phyloP scores from a whole-genome alignment of 495 filamentous ascomycete genomes.

The Trichoderma gamsii region DNA sequence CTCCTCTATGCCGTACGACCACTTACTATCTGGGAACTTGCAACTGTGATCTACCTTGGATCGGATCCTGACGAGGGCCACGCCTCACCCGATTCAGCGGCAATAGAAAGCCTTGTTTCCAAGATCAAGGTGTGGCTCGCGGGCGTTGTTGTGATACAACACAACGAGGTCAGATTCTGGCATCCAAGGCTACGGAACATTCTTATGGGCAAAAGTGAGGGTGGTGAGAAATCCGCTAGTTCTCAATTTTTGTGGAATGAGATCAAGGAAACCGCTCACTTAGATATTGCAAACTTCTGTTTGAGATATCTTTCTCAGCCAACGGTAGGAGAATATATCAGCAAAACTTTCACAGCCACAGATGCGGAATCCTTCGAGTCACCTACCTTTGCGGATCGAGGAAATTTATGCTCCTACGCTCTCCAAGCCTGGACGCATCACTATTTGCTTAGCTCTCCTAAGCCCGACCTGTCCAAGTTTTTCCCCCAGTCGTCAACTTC shows the following conservation, averaged over 20 bases:
- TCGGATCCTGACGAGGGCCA: neutral
- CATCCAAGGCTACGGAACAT: conserved; percentile 17
- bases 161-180: conserved; percentile 17
- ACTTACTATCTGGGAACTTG: conserved; percentile 17
- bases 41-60: neutral
- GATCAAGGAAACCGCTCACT: neutral
- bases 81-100: neutral
- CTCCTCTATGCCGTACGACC: conserved; percentile 19
- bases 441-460: neutral
- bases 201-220: conserved; percentile 5
- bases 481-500: neutral
- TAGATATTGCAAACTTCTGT: neutral
- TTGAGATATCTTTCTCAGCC: neutral
- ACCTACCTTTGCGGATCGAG: conserved; percentile 11
- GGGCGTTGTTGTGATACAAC: conserved; percentile 18
- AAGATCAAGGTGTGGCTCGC: conserved; percentile 16
- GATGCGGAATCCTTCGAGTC: neutral
- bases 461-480: neutral
- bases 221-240: neutral
- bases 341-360: neutral
- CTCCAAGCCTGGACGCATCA: conserved; percentile 16
- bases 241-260: neutral
- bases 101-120: neutral
- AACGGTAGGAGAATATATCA: neutral
- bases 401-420: conserved; percentile 15